These are phyloP conservation scores for Eucalyptus virginea DNA, from an alignment of 345 rosid species.

Conservation along the genomic window DNA sequence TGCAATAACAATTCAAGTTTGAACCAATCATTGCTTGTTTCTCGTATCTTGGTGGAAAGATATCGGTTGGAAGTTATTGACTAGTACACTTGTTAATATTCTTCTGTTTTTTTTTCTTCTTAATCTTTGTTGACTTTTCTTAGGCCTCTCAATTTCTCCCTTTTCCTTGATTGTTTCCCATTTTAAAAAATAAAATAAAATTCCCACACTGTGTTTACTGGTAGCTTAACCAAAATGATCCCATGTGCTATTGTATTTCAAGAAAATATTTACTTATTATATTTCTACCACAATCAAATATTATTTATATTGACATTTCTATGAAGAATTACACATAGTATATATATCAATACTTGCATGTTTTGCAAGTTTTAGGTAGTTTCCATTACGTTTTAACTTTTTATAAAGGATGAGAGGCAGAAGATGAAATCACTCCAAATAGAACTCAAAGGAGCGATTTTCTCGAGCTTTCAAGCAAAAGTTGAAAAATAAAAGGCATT, in stretches of 20 bases:
- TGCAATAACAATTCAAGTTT: not conserved
- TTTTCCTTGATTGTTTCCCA: not conserved
- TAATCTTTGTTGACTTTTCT: not conserved
- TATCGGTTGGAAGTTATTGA: not conserved
- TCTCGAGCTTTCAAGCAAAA: not conserved
- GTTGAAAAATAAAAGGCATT: not conserved
- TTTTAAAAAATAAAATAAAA: not conserved
- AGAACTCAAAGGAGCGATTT: not conserved
- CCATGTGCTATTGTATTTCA: not conserved
- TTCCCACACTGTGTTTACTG: not conserved
- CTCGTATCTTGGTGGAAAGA: not conserved
- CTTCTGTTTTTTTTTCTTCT: not conserved
- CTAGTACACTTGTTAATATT: not conserved
- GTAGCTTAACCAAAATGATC: not conserved
- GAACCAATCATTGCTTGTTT: not conserved
- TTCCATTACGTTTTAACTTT: not conserved
- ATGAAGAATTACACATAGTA: not conserved
- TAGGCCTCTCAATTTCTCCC: not conserved
- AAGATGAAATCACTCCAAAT: not conserved
- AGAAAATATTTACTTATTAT: not conserved
- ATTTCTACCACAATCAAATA: not conserved
- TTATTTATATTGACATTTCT: not conserved
- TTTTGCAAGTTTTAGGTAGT: not conserved
- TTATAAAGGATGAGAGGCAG: not conserved
- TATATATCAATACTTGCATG: not conserved